Base-by-base conservation (phyloP, 106 monocot species). In the Platanthera zijinensis region DNA sequence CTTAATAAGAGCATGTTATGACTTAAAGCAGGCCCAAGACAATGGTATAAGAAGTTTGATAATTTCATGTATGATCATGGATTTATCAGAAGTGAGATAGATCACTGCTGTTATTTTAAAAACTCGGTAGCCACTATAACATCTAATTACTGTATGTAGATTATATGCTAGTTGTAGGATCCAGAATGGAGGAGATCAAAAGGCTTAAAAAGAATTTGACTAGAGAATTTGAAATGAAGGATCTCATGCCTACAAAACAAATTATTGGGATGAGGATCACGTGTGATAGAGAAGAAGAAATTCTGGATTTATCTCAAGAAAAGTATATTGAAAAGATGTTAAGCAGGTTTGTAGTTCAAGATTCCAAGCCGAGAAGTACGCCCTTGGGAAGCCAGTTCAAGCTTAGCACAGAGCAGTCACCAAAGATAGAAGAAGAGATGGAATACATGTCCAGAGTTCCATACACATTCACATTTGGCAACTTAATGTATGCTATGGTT, bases 1-100 rank as follows among this genome's bases (percentile, higher is more conserved):
- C 48, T 49, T 5, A 49, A 49, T 14, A 49, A 71, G 18, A 9
- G 47, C 11, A n/a, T 9, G 48, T 9, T 49, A 48, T 17, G 9
- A 13, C 8, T 8, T 49, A 6, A 49, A 71, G 11, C 48, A 2
- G 18, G 48, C 48, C n/a, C 17, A 22, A 5, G 15, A 6, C 15
- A 71, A 49, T 71, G 5, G 6, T 71, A 71, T 49, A 4, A 49
- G 17, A 71, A 48, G 28, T 71, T 71, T 71, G 48, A 49, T 71
- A 17, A 1, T 13, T 71, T 71, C 7, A 71, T 49, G 18, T 8
- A 22, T 3, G 48, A 10, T 0, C 39, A 7, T 71, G 4, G 13
- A 7, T 71, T 22, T 8, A 12, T 45, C 11, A 70, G 39, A 47
- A 32, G 8, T 7, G 6, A 17, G 12, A 8, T 19, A 5, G 17